Percentiles rank a stretch among this genome's conserved stretches.
Conservation (phyloP, 1,284 basidiomycete genomes). For the Austroboletus sp. region DNA sequence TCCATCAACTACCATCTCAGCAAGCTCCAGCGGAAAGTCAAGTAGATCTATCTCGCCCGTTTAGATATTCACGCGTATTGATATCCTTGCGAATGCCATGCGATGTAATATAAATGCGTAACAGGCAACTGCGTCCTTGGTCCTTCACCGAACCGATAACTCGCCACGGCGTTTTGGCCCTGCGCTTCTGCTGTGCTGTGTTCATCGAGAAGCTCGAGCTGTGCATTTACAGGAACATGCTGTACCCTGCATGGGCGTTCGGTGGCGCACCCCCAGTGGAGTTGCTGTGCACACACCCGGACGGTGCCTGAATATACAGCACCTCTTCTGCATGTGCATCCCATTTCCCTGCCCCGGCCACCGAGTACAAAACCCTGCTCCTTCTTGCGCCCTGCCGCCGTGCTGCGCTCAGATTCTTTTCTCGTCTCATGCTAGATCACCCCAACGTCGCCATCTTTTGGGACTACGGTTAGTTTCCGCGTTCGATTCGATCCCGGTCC, state of each 20-base stretch:
- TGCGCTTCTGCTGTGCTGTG: slow-evolving; percentile 1
- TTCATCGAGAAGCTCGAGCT: background rate
- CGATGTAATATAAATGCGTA: slow-evolving; percentile 15
- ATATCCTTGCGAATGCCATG: slow-evolving; percentile 16
- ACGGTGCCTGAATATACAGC: slow-evolving; percentile 13
- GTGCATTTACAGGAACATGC: slow-evolving; percentile 12
- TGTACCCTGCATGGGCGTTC: slow-evolving; percentile 14
- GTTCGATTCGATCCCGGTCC: background rate
- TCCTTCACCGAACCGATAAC: background rate
- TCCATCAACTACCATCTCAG: slow-evolving; percentile 83
- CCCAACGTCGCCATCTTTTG: slow-evolving; percentile 52
- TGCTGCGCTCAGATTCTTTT: slow-evolving; percentile 9
- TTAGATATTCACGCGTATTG: slow-evolving; percentile 19
- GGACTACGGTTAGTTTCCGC: slow-evolving; percentile 48
- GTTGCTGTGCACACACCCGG: slow-evolving; percentile 15
- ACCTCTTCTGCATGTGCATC: slow-evolving; percentile 13
- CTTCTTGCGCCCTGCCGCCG: background rate
- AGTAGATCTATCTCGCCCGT: slow-evolving; percentile 37
- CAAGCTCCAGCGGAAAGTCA: slow-evolving; percentile 64
- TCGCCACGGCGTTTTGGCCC: slow-evolving; percentile 1
- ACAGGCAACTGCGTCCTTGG: slow-evolving; percentile 1
- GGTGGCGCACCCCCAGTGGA: slow-evolving; percentile 14
- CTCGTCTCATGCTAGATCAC: slow-evolving; percentile 29
- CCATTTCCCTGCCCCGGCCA: slow-evolving; percentile 5
- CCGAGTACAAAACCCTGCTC: slow-evolving; percentile 20